Conservation (phyloP, 1,284 basidiomycete species). For the Kalmanozyma brasiliensis region DNA sequence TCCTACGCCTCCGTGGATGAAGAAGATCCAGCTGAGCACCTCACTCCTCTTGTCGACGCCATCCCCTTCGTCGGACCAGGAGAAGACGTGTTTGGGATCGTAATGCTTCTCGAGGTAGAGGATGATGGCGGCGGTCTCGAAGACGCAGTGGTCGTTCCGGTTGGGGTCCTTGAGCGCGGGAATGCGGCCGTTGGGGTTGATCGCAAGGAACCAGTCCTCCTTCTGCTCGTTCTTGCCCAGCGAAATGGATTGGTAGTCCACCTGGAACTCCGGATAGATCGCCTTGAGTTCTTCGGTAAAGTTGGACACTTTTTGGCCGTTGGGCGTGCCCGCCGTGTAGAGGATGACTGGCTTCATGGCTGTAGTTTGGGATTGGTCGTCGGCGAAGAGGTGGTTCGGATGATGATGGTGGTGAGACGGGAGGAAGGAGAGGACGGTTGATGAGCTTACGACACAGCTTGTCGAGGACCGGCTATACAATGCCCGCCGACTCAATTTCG, state of each 20-base stretch:
- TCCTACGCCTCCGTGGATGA: conserved; percentile 44
- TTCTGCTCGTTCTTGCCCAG: conserved; percentile 56
- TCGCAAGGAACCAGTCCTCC: conserved; percentile 52
- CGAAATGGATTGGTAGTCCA: conserved; percentile 27
- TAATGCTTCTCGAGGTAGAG: conserved; percentile 59
- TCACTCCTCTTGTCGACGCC: conserved; percentile 39
- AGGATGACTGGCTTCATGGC: conserved; percentile 52
- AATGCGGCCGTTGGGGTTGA: conserved; percentile 64
- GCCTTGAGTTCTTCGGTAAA: conserved; percentile 57
- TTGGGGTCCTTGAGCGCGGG: conserved; percentile 56
- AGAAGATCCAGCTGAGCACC: conserved; percentile 48
- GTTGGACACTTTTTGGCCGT: conserved; percentile 48
- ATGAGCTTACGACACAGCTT: not conserved
- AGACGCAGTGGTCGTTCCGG: conserved; percentile 42
- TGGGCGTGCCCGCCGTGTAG: conserved; percentile 52
- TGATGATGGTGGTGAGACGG: not conserved
- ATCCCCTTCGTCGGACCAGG: conserved; percentile 39
- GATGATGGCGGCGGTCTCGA: conserved; percentile 53
- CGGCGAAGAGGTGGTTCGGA: not conserved
- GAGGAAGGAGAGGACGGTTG: not conserved
- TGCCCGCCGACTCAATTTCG: too few species aligned
- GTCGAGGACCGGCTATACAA: too few species aligned
- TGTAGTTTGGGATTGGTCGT: not conserved
- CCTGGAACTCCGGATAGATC: conserved; percentile 42
- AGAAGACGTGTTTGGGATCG: conserved; percentile 55